A percentile compares a stretch with the other conserved stretches of the same genome.
Evolutionary conservation across 768 basidiomycete genomes (phyloP).

Genomic region (Dacryopinax primogenitus): DNA sequence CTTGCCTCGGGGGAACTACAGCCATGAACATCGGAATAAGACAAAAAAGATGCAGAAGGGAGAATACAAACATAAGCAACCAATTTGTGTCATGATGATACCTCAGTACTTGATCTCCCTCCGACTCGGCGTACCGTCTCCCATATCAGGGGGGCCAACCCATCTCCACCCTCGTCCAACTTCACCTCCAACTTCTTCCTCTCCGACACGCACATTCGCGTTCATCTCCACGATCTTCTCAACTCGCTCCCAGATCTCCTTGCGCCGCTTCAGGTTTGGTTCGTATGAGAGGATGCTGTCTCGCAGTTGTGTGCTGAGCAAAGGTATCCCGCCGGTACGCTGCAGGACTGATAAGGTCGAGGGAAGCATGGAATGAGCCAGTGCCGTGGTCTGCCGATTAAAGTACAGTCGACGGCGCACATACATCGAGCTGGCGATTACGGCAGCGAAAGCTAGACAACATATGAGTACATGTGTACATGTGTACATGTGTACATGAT

Average conservation of each 20-base stretch:
- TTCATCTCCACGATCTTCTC: slow-evolving; percentile 80
- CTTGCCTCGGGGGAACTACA: background rate
- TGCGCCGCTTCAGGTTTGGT: slow-evolving; percentile 53
- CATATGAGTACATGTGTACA: slow-evolving; percentile 20
- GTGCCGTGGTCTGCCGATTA: background rate
- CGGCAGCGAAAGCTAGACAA: slow-evolving; percentile 21
- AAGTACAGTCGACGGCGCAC: slow-evolving; percentile 31
- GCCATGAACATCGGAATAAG: background rate
- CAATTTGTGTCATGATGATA: background rate
- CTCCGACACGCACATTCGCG: slow-evolving; percentile 72
- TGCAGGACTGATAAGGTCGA: background rate
- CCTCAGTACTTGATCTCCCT: background rate
- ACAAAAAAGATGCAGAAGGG: background rate
- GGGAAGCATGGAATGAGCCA: slow-evolving; percentile 4
- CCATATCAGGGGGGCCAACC: slow-evolving; percentile 40
- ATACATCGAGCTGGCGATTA: slow-evolving; percentile 24
- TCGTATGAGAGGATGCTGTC: slow-evolving; percentile 74
- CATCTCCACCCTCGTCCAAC: slow-evolving; percentile 85
- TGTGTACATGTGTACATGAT: background rate
- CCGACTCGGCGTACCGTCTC: background rate
- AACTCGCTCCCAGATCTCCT: slow-evolving; percentile 67
- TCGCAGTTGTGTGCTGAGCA: slow-evolving; percentile 45
- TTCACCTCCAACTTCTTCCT: slow-evolving; percentile 80
- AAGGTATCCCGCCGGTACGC: background rate
- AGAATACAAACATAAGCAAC: background rate